phyloP scores from a whole-genome alignment of 2,329 filamentous ascomycete species.

The Hymenoscyphus albidus region DNA sequence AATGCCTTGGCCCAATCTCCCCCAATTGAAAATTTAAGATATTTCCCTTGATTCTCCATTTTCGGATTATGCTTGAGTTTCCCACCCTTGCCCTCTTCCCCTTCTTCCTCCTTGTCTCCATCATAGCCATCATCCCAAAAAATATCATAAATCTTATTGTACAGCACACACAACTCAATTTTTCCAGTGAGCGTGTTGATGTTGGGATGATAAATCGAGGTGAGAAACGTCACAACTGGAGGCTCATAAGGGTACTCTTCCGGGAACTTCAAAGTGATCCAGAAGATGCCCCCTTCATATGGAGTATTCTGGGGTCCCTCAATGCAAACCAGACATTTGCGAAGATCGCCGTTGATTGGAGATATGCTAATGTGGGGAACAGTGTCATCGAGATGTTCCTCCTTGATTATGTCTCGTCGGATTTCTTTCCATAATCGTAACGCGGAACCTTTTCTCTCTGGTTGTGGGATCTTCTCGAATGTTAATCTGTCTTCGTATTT shows the following conservation, averaged over 20 bases:
- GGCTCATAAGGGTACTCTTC: constrained; percentile 4
- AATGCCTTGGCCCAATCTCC: too few species aligned
- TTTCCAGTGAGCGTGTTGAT: not conserved
- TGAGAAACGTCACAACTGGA: constrained; percentile 2
- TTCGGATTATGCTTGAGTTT: too few species aligned
- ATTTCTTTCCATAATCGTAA: not conserved
- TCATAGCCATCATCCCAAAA: not conserved
- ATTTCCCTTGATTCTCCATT: too few species aligned
- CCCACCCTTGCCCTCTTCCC: not conserved
- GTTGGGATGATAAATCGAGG: constrained; percentile 9
- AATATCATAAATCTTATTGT: not conserved
- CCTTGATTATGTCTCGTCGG: not conserved
- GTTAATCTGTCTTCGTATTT: not conserved
- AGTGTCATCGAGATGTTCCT: not conserved
- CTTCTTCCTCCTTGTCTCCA: not conserved
- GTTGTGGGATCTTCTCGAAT: not conserved
- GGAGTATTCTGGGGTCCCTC: constrained; percentile 5
- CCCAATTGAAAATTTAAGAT: too few species aligned
- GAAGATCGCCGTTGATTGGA: constrained; percentile 6
- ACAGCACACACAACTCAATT: not conserved
- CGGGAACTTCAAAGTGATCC: constrained; percentile 9
- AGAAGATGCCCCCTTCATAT: constrained; percentile 8
- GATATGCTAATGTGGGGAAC: constrained; percentile 8
- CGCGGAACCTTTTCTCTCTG: not conserved
- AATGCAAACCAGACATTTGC: constrained; percentile 8